Percentiles rank a stretch among this genome's conserved stretches.
Evolutionary conservation across 1,284 basidiomycete genomes (phyloP).

Genomic region (Omphalotus olearius): DNA sequence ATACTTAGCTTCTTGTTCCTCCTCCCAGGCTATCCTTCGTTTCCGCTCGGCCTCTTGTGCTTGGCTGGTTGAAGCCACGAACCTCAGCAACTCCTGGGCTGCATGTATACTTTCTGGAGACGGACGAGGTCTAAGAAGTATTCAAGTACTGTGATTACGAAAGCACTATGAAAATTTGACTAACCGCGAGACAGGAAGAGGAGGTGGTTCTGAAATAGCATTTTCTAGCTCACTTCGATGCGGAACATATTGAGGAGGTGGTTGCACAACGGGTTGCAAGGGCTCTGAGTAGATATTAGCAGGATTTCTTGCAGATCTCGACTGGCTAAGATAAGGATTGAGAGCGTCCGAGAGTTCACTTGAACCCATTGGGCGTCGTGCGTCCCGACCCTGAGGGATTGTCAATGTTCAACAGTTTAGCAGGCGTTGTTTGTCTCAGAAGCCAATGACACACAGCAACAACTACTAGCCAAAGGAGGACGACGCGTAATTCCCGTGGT

Average conservation of each 20-base stretch:
- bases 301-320: constrained; percentile 23
- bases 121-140: constrained; percentile 12
- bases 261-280: constrained; percentile 26
- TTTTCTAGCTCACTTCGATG: constrained; percentile 59
- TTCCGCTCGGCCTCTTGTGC: constrained; percentile 54
- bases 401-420: neutral
- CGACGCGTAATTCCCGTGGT: constrained; percentile 45
- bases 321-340: constrained; percentile 56
- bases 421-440: neutral
- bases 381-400: neutral
- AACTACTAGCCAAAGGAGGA: constrained; percentile 1
- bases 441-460: constrained; percentile 18
- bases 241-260: constrained; percentile 34
- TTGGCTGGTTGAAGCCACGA: constrained; percentile 47
- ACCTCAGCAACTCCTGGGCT: constrained; percentile 53
- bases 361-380: constrained; percentile 23
- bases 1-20: constrained; percentile 59
- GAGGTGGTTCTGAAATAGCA: constrained; percentile 46
- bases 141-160: neutral
- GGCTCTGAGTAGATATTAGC: constrained; percentile 19
- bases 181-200: constrained; percentile 28
- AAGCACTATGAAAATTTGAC: constrained; percentile 8
- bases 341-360: constrained; percentile 76
- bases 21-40: constrained; percentile 61
- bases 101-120: constrained; percentile 36